Evolutionary conservation across 306 rosid genomes (phyloP).

Genomic region (Gastrolobium villosum): DNA sequence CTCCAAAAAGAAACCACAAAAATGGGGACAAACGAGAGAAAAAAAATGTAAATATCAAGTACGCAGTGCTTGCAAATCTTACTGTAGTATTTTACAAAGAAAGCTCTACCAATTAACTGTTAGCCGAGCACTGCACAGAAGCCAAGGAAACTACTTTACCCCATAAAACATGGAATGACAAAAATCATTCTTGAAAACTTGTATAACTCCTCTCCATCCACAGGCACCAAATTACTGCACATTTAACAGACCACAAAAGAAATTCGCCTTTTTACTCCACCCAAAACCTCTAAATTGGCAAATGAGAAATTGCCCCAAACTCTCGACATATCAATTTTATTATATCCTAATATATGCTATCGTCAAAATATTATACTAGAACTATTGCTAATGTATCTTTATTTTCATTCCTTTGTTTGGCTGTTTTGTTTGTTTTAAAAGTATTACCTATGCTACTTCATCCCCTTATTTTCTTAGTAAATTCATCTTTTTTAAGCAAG

Average conservation of each 20-base stretch:
- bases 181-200: no score
- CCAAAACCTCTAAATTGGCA: not conserved
- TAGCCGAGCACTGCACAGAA: no score
- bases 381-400: no score
- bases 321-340: not conserved
- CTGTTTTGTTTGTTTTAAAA: not conserved
- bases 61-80: not conserved
- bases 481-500: not conserved
- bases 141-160: no score
- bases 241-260: not conserved
- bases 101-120: no score
- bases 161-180: no score
- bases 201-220: not conserved
- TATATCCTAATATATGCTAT: not conserved
- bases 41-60: not conserved
- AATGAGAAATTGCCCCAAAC: no score
- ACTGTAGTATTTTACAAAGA: no score
- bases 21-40: not conserved
- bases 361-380: no score
- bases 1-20: not conserved
- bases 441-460: not conserved
- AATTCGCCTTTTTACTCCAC: not conserved
- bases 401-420: no score
- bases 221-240: slow-evolving; percentile 1
- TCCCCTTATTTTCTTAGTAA: not conserved